Conservation (phyloP, 225 moss, liverwort and hornwort species). For the Sphagnum contortum region DNA sequence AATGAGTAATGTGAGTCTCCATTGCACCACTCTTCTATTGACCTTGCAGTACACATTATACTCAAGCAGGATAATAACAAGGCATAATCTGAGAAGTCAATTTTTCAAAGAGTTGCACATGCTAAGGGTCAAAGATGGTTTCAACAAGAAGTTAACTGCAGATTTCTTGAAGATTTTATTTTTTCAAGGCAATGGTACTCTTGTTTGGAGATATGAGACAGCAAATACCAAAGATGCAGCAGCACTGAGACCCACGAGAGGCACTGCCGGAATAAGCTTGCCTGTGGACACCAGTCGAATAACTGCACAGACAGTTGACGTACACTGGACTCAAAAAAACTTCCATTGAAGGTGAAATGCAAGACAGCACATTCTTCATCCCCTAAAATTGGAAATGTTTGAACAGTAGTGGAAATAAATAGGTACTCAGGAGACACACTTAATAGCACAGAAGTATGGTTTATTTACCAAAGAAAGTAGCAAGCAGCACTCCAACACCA, state of each 20-base stretch:
- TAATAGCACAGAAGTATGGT: not conserved
- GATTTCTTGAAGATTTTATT: too few species aligned
- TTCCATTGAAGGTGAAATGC: not conserved
- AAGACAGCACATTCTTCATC: not conserved
- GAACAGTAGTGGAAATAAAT: not conserved
- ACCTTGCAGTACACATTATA: too few species aligned
- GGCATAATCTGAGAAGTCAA: too few species aligned
- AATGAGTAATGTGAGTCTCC: too few species aligned
- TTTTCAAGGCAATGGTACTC: conserved; percentile 31
- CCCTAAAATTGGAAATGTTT: not conserved
- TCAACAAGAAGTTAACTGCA: too few species aligned
- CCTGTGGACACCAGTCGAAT: conserved; percentile 62
- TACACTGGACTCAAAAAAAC: not conserved
- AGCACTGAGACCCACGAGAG: conserved; percentile 58
- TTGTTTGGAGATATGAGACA: conserved; percentile 56
- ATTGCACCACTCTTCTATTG: too few species aligned
- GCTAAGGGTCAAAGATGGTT: too few species aligned
- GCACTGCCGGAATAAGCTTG: conserved; percentile 55
- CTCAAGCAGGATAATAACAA: too few species aligned
- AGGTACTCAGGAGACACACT: too few species aligned
- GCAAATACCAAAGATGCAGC: conserved; percentile 62
- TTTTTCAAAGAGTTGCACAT: too few species aligned
- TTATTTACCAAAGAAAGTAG: conserved; percentile 54
- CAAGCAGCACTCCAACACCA: conserved; percentile 59
- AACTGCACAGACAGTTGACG: conserved; percentile 16